phyloP scores from a whole-genome alignment of 1,284 basidiomycete genomes.

The Rhizopogon parksii region DNA sequence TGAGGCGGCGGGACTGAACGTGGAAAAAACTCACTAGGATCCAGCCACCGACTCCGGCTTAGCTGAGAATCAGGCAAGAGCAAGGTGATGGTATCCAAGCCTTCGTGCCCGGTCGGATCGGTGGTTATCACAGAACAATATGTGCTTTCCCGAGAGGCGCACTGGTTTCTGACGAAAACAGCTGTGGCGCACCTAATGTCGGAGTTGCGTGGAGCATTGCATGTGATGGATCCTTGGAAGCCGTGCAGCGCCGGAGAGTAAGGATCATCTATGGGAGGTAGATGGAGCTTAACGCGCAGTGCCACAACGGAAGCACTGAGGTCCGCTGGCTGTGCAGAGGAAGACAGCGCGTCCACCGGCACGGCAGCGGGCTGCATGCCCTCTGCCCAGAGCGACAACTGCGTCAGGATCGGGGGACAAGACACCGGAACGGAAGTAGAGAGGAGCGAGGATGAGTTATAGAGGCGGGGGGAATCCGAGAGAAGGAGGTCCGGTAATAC shows the following conservation, averaged over 20 bases:
- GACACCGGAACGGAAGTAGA: slow-evolving; percentile 19
- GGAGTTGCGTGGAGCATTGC: slow-evolving; percentile 44
- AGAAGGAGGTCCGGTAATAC: slow-evolving; percentile 27
- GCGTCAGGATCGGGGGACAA: slow-evolving; percentile 15
- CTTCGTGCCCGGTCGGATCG: slow-evolving; percentile 33
- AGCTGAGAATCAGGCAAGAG: slow-evolving; percentile 57
- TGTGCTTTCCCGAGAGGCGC: slow-evolving; percentile 45
- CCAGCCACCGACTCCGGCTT: slow-evolving; percentile 54
- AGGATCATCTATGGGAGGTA: slow-evolving; percentile 44
- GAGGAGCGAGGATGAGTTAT: slow-evolving; percentile 27
- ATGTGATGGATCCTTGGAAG: slow-evolving; percentile 50
- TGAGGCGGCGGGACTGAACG: slow-evolving; percentile 16
- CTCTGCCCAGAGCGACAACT: slow-evolving; percentile 50
- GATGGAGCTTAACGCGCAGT: slow-evolving; percentile 44
- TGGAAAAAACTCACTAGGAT: slow-evolving; percentile 40
- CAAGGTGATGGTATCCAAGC: slow-evolving; percentile 37
- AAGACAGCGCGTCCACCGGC: slow-evolving; percentile 25
- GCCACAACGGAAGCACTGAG: slow-evolving; percentile 24
- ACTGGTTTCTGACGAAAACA: slow-evolving; percentile 44
- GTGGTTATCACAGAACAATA: slow-evolving; percentile 31
- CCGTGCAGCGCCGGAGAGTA: slow-evolving; percentile 49
- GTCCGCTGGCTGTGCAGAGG: slow-evolving; percentile 24
- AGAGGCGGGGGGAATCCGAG: slow-evolving; percentile 28
- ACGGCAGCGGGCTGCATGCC: slow-evolving; percentile 58
- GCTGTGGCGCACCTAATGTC: slow-evolving; percentile 56